Conservation (phyloP, 768 basidiomycete species). For the Suillus variegatus region DNA sequence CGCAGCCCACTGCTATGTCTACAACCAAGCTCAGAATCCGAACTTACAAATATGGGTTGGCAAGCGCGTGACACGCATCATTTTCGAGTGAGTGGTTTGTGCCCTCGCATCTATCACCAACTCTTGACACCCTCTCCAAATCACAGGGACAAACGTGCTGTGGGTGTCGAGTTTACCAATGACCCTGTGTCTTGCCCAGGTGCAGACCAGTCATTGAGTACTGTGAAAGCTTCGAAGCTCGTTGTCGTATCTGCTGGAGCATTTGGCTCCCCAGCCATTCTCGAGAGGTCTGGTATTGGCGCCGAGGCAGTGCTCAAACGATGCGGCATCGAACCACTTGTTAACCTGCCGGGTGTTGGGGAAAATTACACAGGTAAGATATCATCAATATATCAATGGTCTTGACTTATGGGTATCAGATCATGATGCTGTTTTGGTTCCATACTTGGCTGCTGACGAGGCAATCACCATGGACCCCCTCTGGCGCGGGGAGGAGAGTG, state of each 20-base stretch:
- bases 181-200: constrained; percentile 20
- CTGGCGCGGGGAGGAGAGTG: constrained; percentile 40
- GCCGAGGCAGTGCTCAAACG: constrained; percentile 45
- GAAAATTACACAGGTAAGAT: constrained; percentile 58
- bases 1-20: constrained; percentile 51
- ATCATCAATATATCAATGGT: background rate
- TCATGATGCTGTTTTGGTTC: constrained; percentile 29
- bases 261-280: constrained; percentile 56
- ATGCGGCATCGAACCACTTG: constrained; percentile 47
- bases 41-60: constrained; percentile 44
- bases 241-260: constrained; percentile 54
- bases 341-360: constrained; percentile 76
- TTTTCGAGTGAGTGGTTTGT: constrained; percentile 44
- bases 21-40: constrained; percentile 44
- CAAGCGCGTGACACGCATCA: constrained; percentile 46
- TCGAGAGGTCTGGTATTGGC: constrained; percentile 72
- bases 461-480: constrained; percentile 51
- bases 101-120: background rate
- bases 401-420: constrained; percentile 16
- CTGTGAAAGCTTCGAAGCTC: constrained; percentile 40
- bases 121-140: background rate
- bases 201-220: constrained; percentile 25
- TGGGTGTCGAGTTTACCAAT: constrained; percentile 55
- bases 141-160: constrained; percentile 32
- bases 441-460: constrained; percentile 45